phyloP scores from a whole-genome alignment of 371 early-diverging fungal genomes.

The Mucor irregularis region DNA sequence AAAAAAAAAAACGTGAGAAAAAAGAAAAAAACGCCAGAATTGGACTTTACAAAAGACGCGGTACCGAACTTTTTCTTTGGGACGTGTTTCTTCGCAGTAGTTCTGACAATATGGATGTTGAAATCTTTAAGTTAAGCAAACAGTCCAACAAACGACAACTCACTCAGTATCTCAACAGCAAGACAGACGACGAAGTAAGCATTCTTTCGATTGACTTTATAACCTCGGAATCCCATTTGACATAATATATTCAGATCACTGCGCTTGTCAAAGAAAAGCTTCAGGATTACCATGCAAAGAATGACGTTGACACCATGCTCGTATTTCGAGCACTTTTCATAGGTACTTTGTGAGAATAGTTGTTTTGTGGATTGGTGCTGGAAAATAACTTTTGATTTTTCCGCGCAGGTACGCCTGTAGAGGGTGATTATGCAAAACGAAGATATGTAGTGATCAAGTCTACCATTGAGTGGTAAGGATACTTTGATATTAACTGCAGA shows the following conservation, averaged over 20 bases:
- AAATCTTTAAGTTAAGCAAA: conserved; percentile 29
- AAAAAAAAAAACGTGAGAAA: too few species aligned
- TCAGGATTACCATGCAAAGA: conserved; percentile 4
- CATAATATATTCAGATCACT: conserved; percentile 15
- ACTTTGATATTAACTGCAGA: too few species aligned
- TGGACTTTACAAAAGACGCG: too few species aligned
- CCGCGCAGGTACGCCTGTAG: conserved; percentile 52
- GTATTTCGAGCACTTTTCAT: conserved; percentile 44
- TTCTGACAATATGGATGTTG: conserved; percentile 19
- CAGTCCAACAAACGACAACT: conserved; percentile 13
- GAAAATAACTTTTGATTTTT: background rate
- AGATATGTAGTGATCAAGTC: conserved; percentile 35
- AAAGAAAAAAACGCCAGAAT: too few species aligned
- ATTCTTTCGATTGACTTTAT: background rate
- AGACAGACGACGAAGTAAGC: conserved; percentile 13
- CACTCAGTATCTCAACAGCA: conserved; percentile 10
- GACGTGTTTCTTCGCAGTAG: too few species aligned
- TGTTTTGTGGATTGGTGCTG: conserved; percentile 1
- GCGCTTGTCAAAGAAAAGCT: conserved; percentile 14
- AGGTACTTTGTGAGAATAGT: too few species aligned
- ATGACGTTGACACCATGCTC: conserved; percentile 41
- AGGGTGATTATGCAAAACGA: conserved; percentile 22
- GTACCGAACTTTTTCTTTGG: too few species aligned
- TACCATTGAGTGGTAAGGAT: conserved; percentile 39
- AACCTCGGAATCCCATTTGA: background rate